A percentile compares a stretch with the other conserved stretches of the same genome.
These are phyloP conservation scores for Ophiostoma australiae DNA, from an alignment of 2,329 filamentous ascomycete genomes.

Conservation along the genomic window DNA sequence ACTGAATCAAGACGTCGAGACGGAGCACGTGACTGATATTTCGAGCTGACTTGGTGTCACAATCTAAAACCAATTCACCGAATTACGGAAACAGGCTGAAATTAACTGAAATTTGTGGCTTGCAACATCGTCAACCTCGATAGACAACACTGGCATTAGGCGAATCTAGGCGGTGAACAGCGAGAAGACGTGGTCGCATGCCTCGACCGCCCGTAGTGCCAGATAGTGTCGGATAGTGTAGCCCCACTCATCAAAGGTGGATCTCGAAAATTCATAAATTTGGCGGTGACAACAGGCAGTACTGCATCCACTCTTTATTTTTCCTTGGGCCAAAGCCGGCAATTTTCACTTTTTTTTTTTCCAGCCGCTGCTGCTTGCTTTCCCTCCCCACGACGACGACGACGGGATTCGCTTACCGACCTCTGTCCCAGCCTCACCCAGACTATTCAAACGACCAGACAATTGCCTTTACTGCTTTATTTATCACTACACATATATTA, in stretches of 20 bases:
- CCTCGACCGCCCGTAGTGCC: neutral
- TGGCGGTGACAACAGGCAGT: slow-evolving; percentile 14
- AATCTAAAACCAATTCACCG: neutral
- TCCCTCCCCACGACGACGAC: slow-evolving; percentile 10
- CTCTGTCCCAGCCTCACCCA: slow-evolving; percentile 1
- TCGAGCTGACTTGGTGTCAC: neutral
- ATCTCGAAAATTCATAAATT: slow-evolving; percentile 15
- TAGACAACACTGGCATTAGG: neutral
- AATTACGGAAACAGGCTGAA: neutral
- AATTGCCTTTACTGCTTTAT: neutral
- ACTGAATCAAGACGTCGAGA: neutral
- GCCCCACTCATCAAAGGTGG: neutral
- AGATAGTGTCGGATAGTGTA: neutral
- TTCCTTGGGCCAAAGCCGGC: slow-evolving; percentile 8
- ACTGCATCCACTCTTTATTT: neutral
- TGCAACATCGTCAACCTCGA: too few relatives aligned
- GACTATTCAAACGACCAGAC: neutral
- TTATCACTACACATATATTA: neutral
- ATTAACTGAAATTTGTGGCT: too few relatives aligned
- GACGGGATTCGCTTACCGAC: slow-evolving; percentile 12
- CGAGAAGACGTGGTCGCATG: neutral
- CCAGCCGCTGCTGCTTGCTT: neutral
- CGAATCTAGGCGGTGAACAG: neutral
- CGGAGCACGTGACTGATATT: neutral
- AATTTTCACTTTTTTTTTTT: slow-evolving; percentile 15